Conservation (phyloP, 148 eudicot species). For the Persicaria maculosa region DNA sequence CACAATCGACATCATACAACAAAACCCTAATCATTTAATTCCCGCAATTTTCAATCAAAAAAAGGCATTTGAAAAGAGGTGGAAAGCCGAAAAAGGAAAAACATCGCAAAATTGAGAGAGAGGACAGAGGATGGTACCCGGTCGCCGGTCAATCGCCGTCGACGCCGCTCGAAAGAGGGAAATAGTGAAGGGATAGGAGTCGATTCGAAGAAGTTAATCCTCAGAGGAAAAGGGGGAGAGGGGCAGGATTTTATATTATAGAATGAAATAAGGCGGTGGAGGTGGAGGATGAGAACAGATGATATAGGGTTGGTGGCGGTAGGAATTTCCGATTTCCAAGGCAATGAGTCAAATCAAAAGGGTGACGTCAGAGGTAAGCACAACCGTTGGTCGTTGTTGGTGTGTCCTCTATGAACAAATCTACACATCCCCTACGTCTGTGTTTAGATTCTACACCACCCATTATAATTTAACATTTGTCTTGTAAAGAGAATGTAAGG, state of each 20-base stretch:
- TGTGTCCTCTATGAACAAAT: too few species aligned
- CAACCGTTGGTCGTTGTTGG: conserved; percentile 5
- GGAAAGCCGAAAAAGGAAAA: neutral
- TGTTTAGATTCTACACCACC: too few species aligned
- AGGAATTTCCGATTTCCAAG: neutral
- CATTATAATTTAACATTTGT: too few species aligned
- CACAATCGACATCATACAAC: neutral
- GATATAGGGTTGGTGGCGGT: neutral
- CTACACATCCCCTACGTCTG: too few species aligned
- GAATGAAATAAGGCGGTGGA: neutral
- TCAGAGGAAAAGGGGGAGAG: neutral
- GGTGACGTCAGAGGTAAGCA: neutral
- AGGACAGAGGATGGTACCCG: neutral
- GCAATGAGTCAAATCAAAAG: neutral
- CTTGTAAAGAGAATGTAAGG: too few species aligned
- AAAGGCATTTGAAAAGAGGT: neutral
- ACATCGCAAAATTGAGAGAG: neutral
- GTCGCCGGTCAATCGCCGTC: neutral
- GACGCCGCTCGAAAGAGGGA: neutral
- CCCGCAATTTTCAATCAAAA: neutral
- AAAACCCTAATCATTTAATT: neutral
- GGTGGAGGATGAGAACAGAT: neutral
- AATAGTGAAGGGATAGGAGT: neutral
- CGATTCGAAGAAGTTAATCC: neutral
- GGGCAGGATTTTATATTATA: neutral